These are phyloP conservation scores for Naumovozyma baii DNA, from an alignment of 805 yeast genomes.

Conservation along the genomic window DNA sequence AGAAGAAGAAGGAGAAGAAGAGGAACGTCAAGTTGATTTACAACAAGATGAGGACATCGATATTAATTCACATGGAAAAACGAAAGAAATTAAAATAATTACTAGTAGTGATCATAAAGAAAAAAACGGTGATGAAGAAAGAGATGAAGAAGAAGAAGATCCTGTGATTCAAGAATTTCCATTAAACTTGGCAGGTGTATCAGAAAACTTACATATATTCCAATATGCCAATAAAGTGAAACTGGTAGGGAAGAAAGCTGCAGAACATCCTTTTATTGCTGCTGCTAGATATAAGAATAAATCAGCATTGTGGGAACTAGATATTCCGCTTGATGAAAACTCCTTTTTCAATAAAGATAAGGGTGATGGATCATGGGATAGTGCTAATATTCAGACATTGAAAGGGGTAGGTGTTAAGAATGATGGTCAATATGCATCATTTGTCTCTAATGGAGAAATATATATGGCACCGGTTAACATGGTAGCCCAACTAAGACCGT, in stretches of 20 bases:
- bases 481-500: constrained; percentile 72
- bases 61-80: neutral
- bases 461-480: constrained; percentile 57
- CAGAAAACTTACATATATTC: constrained; percentile 34
- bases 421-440: constrained; percentile 44
- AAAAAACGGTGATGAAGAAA: constrained; percentile 2
- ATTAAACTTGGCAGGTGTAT: constrained; percentile 34
- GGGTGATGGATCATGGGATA: constrained; percentile 51
- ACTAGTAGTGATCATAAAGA: neutral
- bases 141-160: constrained; percentile 37
- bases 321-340: constrained; percentile 60
- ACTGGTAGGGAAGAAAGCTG: constrained; percentile 17
- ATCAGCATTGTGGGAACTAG: constrained; percentile 61
- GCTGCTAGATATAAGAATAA: constrained; percentile 49
- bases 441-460: constrained; percentile 39
- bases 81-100: neutral
- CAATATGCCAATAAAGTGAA: constrained; percentile 44
- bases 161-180: constrained; percentile 57
- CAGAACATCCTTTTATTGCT: constrained; percentile 32
- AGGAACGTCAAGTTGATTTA: no score
- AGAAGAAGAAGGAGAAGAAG: constrained; percentile 30
- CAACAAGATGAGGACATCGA: constrained; percentile 8
- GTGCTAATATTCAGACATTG: constrained; percentile 49
- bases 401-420: constrained; percentile 58
- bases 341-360: constrained; percentile 59